Evolutionary conservation across 345 rosid genomes (phyloP).

Genomic region (Eucalyptus regnans): DNA sequence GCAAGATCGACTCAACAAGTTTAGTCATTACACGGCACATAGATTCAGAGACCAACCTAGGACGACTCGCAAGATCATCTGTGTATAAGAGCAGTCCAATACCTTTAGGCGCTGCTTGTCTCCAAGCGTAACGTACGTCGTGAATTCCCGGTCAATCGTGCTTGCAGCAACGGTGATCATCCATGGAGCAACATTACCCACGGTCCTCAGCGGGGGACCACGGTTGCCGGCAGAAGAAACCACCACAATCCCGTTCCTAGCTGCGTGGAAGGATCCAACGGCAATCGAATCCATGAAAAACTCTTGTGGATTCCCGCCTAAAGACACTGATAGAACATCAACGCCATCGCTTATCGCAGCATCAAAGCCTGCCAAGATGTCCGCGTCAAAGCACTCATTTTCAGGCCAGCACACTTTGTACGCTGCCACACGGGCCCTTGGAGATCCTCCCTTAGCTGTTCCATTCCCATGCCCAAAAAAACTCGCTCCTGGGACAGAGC

Average conservation of each 20-base stretch:
- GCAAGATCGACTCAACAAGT: not conserved
- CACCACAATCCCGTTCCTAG: constrained; percentile 11
- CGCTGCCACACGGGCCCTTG: constrained; percentile 27
- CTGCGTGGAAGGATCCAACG: constrained; percentile 35
- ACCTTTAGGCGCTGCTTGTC: constrained; percentile 17
- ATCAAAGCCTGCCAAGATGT: constrained; percentile 23
- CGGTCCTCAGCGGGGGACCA: constrained; percentile 5
- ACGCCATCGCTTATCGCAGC: constrained; percentile 33
- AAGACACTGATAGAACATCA: constrained; percentile 29
- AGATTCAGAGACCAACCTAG: not conserved
- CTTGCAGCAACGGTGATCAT: constrained; percentile 38
- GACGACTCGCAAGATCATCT: not conserved
- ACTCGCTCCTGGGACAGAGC: constrained; percentile 7
- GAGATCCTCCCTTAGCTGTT: constrained; percentile 32
- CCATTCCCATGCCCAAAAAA: constrained; percentile 4
- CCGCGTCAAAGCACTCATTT: constrained; percentile 15
- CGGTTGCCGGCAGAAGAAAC: constrained; percentile 28
- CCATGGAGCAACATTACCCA: constrained; percentile 32
- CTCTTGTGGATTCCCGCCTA: constrained; percentile 9
- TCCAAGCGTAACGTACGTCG: constrained; percentile 22
- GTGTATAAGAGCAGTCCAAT: not conserved
- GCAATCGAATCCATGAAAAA: constrained; percentile 12
- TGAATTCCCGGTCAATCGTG: constrained; percentile 15
- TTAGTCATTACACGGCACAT: not conserved
- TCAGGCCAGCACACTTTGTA: constrained; percentile 33